A percentile compares a stretch with the other conserved stretches of the same genome.
phyloP scores from a whole-genome alignment of 2,329 filamentous ascomycete species.

The Fusarium robinianum region DNA sequence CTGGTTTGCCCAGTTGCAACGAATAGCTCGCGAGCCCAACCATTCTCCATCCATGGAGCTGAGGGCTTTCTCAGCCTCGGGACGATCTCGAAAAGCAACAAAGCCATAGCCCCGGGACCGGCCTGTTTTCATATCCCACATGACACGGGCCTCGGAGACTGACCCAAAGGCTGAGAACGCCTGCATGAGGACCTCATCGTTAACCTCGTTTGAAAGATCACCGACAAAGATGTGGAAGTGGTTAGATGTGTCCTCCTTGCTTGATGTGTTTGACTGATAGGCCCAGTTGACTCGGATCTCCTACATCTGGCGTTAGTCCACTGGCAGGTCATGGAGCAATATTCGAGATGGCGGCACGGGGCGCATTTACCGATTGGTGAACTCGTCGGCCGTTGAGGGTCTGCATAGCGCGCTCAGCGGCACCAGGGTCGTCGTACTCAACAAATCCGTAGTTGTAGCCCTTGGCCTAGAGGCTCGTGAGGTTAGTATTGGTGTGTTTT shows the following conservation, averaged over 20 bases:
- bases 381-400: conserved; percentile 94
- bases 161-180: conserved; percentile 95
- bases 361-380: conserved; percentile 76
- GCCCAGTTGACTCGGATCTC: conserved; percentile 99
- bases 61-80: conserved; percentile 92
- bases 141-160: conserved; percentile 96
- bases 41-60: conserved; percentile 99
- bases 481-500: conserved; percentile 8
- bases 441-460: conserved; percentile 99
- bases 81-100: conserved; percentile 92
- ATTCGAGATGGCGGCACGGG: not conserved
- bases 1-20: conserved; percentile 99
- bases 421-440: conserved; percentile 96
- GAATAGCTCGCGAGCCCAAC: conserved; percentile 96
- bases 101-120: conserved; percentile 97
- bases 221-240: conserved; percentile 99
- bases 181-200: conserved; percentile 90
- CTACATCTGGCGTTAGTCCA: conserved; percentile 52
- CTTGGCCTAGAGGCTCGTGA: conserved; percentile 69
- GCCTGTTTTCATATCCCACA: conserved; percentile 99
- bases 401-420: conserved; percentile 95
- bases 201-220: conserved; percentile 97
- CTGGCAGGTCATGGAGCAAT: conserved; percentile 10
- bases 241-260: conserved; percentile 96
- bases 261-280: conserved; percentile 92